These are phyloP conservation scores for Astrephomene gubernaculifera DNA, from an alignment of 139 green algal genomes.

Conservation along the genomic window DNA sequence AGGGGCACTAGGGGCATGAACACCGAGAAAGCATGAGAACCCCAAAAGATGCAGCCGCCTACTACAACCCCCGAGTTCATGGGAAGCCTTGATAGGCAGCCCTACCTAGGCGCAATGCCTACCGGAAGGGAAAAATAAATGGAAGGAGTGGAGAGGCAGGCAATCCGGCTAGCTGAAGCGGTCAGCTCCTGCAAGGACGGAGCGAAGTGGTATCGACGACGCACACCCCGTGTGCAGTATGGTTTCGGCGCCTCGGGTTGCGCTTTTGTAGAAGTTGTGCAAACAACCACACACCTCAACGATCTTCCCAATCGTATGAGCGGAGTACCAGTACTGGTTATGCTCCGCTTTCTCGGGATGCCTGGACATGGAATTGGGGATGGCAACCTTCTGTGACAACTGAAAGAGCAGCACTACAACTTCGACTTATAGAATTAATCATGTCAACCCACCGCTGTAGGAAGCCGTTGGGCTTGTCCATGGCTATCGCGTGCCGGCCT, in stretches of 20 bases:
- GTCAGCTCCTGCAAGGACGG: constrained; percentile 4
- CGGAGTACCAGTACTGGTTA: constrained; percentile 65
- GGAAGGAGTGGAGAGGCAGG: constrained; percentile 75
- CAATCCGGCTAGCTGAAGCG: background rate
- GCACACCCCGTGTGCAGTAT: too few species aligned
- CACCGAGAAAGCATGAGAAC: too few species aligned
- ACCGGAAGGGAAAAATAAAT: constrained; percentile 72
- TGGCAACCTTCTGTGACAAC: too few species aligned
- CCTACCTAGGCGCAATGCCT: background rate
- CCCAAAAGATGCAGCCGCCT: too few species aligned
- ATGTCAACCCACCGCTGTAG: constrained; percentile 15
- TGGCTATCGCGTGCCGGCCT: background rate
- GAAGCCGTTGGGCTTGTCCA: constrained; percentile 25
- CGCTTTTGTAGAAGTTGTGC: background rate
- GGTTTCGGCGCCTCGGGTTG: too few species aligned
- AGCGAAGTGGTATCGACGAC: too few species aligned
- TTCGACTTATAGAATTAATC: too few species aligned
- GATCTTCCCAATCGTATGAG: constrained; percentile 23
- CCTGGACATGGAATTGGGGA: constrained; percentile 39
- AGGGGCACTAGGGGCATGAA: too few species aligned
- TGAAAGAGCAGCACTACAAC: too few species aligned
- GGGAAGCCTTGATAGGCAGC: too few species aligned
- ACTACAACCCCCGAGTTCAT: too few species aligned
- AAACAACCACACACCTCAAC: constrained; percentile 9
- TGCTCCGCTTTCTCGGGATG: constrained; percentile 64